Base-by-base conservation (phyloP, 2,329 filamentous ascomycete genomes). In the Epichloe elymi region DNA sequence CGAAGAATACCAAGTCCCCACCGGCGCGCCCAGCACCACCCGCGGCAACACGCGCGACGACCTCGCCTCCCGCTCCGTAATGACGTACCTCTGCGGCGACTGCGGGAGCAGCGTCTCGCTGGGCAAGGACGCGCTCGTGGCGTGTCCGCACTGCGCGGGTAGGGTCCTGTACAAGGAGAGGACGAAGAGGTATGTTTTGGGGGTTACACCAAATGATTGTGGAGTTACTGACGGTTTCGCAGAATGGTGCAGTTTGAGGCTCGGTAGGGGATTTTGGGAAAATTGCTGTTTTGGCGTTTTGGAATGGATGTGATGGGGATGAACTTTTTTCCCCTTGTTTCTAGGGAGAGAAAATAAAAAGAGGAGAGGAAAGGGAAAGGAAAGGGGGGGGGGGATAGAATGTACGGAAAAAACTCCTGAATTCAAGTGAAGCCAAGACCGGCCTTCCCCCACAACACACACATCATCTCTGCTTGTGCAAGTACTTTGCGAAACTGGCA, bases 201-300 rank as follows among this genome's bases (percentile, higher is more conserved):
- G 23, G 23, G 23, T 5, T 1, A 4, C n/a, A 8, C 26, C 8
- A 4, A 4, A 4, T 30, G 26, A 10, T 10, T 10, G 20, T 19
- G 26, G 23, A 7, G 23, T 30, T 10, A 17, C 47, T 44, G 46
- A 41, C 36, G n/a, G 7, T 36, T n/a, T 4, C 1, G 14, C 52
- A 95, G 91, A 64, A 96, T 97, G 90, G 90, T 97, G 48, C 93
- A 98, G 72, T 97, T 98, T 63, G 90, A 98, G 75, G 93, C 93
- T 48, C 81, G 91, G 70, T 97, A 55, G 48, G 26, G 20, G 1
- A 3, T 2, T 26, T 4, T 30, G 26, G 8, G 26, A 4, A 23
- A 30, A 10, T 30, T 30, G 26, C 8, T 3, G 4, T 30, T 30
- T 30, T 30, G 26, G 8, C 26, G 26, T 30, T 30, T 10, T 30